Percentiles rank a stretch among this genome's conserved stretches.
These are phyloP conservation scores for Hericium erinaceus DNA, from an alignment of 768 basidiomycete genomes.

Conservation along the genomic window DNA sequence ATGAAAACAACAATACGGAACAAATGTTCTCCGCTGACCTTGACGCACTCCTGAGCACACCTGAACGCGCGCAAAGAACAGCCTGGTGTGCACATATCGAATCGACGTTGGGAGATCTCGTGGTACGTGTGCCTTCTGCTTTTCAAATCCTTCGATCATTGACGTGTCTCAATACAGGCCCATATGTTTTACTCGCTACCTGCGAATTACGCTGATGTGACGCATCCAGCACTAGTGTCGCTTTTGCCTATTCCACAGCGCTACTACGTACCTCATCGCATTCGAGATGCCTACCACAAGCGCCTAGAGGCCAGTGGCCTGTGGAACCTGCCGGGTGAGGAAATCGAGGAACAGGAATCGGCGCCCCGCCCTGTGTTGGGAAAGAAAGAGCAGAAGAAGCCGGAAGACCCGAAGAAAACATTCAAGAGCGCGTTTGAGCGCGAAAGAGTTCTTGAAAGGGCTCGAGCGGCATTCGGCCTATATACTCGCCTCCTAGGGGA, in stretches of 20 bases:
- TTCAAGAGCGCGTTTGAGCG: slow-evolving; percentile 52
- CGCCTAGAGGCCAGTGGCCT: slow-evolving; percentile 56
- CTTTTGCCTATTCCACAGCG: slow-evolving; percentile 59
- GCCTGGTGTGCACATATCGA: slow-evolving; percentile 65
- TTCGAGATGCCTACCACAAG: slow-evolving; percentile 45
- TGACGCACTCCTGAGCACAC: slow-evolving; percentile 36
- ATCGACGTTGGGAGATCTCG: slow-evolving; percentile 56
- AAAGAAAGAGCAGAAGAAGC: slow-evolving; percentile 19
- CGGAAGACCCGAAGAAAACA: slow-evolving; percentile 23
- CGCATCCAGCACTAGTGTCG: slow-evolving; percentile 42
- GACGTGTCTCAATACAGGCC: slow-evolving; percentile 31
- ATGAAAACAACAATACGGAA: slow-evolving; percentile 10
- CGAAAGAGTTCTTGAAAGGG: slow-evolving; percentile 59
- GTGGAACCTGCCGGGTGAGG: slow-evolving; percentile 39
- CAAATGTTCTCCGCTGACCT: slow-evolving; percentile 27
- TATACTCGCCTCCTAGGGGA: slow-evolving; percentile 46
- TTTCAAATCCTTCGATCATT: slow-evolving; percentile 1
- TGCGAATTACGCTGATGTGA: slow-evolving; percentile 54
- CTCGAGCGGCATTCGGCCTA: slow-evolving; percentile 45
- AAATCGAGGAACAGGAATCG: slow-evolving; percentile 36
- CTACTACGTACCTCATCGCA: slow-evolving; percentile 61
- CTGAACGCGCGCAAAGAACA: slow-evolving; percentile 42
- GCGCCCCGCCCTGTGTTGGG: slow-evolving; percentile 22
- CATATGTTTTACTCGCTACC: slow-evolving; percentile 53
- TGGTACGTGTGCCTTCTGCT: slow-evolving; percentile 37